Conservation (phyloP, 106 monocot genomes). For the Chionographis japonica region DNA sequence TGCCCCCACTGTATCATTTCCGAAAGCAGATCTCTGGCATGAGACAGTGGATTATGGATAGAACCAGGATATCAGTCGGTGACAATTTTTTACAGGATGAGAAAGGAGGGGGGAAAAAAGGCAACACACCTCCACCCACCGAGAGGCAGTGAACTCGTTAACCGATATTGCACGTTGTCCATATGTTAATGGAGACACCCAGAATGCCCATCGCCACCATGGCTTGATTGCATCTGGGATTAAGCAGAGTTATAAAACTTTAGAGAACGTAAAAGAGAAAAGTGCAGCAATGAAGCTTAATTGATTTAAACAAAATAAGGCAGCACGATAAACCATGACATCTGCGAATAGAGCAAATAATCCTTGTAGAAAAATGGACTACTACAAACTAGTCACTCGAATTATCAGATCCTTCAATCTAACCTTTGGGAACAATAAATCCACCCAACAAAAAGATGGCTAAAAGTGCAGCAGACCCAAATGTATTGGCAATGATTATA, state of each 20-base stretch:
- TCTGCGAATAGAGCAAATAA: neutral
- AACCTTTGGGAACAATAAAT: conserved; percentile 47
- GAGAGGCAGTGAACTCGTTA: conserved; percentile 34
- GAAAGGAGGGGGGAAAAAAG: neutral
- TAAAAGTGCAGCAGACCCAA: conserved; percentile 44
- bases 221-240: conserved; percentile 29
- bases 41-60: neutral
- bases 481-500: conserved; percentile 41
- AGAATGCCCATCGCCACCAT: conserved; percentile 39
- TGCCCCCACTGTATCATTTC: conserved; percentile 31
- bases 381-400: too few species aligned
- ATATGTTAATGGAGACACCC: conserved; percentile 33
- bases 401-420: neutral
- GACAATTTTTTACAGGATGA: neutral
- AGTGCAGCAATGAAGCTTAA: neutral
- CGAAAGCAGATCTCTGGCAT: conserved; percentile 28
- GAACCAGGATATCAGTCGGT: neutral
- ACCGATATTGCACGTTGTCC: conserved; percentile 37
- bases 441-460: conserved; percentile 37
- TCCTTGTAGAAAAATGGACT: neutral
- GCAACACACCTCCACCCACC: conserved; percentile 27
- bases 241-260: neutral
- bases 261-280: too few species aligned
- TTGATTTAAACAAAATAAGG: neutral
- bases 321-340: neutral